Conservation (phyloP, 2,329 filamentous ascomycete species). For the Ascochyta lentis region DNA sequence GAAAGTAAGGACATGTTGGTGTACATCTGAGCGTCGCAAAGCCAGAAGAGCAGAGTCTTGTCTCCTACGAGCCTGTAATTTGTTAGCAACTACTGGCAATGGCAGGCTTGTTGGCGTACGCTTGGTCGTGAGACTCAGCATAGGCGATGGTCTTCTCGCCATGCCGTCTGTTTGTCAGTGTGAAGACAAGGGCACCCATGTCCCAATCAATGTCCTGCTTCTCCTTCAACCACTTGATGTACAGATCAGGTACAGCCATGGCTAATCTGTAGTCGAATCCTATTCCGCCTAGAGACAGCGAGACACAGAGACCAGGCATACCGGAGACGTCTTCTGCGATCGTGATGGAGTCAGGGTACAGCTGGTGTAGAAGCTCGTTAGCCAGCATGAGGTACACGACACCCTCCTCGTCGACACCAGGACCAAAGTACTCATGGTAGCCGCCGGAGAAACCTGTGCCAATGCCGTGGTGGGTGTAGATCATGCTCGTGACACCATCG, state of each 20-base stretch:
- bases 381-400: constrained; percentile 95
- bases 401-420: constrained; percentile 87
- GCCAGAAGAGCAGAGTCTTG: constrained; percentile 97
- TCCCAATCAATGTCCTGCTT: constrained; percentile 91
- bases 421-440: constrained; percentile 97
- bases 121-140: constrained; percentile 96
- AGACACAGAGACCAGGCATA: constrained; percentile 95
- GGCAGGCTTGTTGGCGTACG: constrained; percentile 65
- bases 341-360: constrained; percentile 88
- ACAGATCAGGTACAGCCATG: constrained; percentile 98
- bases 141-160: constrained; percentile 99
- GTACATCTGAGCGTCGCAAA: constrained; percentile 96
- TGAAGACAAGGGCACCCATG: constrained; percentile 82
- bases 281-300: constrained; percentile 83
- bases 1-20: constrained; percentile 92
- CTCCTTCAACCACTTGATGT: constrained; percentile 98
- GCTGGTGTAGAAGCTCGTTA: constrained; percentile 91
- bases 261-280: constrained; percentile 97
- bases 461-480: constrained; percentile 94
- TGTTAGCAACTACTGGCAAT: neutral
- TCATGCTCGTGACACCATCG: constrained; percentile 98
- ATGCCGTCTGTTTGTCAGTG: constrained; percentile 88
- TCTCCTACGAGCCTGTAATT: constrained; percentile 81
- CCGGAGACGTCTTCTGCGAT: constrained; percentile 97
- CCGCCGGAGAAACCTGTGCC: constrained; percentile 97